These are phyloP conservation scores for Elsinoe fawcettii DNA, from an alignment of 2,329 filamentous ascomycete species.

Conservation along the genomic window DNA sequence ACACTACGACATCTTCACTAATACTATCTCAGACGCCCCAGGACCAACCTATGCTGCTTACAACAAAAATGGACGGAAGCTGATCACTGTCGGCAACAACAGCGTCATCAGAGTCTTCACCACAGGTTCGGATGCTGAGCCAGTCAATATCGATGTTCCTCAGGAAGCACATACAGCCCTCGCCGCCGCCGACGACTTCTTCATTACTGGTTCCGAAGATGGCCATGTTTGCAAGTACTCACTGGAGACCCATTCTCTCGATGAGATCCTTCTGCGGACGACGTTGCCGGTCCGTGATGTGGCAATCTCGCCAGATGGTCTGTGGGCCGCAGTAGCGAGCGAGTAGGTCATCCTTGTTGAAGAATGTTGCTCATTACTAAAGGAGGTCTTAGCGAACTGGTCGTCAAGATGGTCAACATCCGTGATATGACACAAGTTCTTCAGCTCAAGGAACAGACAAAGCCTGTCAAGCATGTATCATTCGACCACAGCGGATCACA, in stretches of 20 bases:
- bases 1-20: conserved; percentile 13
- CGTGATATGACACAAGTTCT: conserved; percentile 68
- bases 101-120: conserved; percentile 89
- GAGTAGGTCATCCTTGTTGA: conserved; percentile 48
- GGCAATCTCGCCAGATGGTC: conserved; percentile 67
- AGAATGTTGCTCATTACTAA: background rate
- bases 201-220: conserved; percentile 85
- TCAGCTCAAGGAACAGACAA: conserved; percentile 73
- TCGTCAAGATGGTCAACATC: conserved; percentile 80
- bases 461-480: conserved; percentile 82
- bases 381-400: conserved; percentile 58
- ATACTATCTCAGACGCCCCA: conserved; percentile 55
- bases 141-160: conserved; percentile 83
- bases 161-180: conserved; percentile 79
- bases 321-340: conserved; percentile 93
- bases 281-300: conserved; percentile 83
- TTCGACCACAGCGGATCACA: conserved; percentile 75
- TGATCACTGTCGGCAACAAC: conserved; percentile 89
- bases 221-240: conserved; percentile 93
- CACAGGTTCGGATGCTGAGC: conserved; percentile 85
- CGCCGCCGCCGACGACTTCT: conserved; percentile 68
- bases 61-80: conserved; percentile 75
- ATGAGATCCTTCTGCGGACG: conserved; percentile 73
- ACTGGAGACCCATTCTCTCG: conserved; percentile 64
- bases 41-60: conserved; percentile 84